phyloP scores from a whole-genome alignment of 2,329 filamentous ascomycete species.

The Aspergillus pseudoglaucus region DNA sequence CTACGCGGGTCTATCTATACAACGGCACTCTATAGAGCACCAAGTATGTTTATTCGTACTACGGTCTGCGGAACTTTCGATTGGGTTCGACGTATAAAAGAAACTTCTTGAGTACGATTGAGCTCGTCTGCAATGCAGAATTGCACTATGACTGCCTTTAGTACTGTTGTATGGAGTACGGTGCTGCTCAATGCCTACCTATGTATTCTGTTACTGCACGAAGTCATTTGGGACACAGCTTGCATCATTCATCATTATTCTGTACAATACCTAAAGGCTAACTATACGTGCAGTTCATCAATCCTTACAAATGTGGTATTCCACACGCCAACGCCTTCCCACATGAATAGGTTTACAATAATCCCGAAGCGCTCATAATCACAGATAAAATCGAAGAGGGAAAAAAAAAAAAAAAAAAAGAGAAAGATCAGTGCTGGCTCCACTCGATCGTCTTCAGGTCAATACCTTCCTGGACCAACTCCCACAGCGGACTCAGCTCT shows the following conservation, averaged over 20 bases:
- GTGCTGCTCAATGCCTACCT: too few relatives aligned
- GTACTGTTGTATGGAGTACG: too few relatives aligned
- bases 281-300: conserved; percentile 4
- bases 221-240: too few relatives aligned
- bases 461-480: conserved; percentile 93
- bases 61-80: too few relatives aligned
- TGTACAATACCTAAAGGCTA: conserved; percentile 12
- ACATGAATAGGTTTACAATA: conserved; percentile 1
- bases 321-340: conserved; percentile 23
- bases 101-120: too few relatives aligned
- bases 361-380: conserved; percentile 7
- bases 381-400: conserved; percentile 10
- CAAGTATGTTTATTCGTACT: too few relatives aligned
- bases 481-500: conserved; percentile 93
- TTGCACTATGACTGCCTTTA: too few relatives aligned
- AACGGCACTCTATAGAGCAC: too few relatives aligned
- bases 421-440: conserved; percentile 65
- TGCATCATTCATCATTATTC: conserved; percentile 2
- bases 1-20: too few relatives aligned
- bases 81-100: too few relatives aligned
- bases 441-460: conserved; percentile 95
- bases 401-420: conserved; percentile 9
- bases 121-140: too few relatives aligned
- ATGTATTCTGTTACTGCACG: too few relatives aligned
- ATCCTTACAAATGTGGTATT: conserved; percentile 8